phyloP scores from a whole-genome alignment of 805 yeast species.

The Komagataella phaffii region DNA sequence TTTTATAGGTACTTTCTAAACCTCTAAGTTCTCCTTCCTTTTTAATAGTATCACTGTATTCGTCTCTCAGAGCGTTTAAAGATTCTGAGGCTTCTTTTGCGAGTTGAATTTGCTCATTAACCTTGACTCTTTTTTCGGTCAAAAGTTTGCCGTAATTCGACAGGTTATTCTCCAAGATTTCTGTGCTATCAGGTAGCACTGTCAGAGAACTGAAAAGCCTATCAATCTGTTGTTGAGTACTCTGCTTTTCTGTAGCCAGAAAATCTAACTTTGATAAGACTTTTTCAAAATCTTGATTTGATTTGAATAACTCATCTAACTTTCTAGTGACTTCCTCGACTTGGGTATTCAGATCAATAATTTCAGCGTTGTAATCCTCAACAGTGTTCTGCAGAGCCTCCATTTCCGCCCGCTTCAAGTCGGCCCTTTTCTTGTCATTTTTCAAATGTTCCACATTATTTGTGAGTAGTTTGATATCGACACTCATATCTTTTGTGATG shows the following conservation, averaged over 20 bases:
- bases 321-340: slow-evolving; percentile 41
- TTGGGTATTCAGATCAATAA: slow-evolving; percentile 31
- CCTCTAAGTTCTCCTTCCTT: slow-evolving; percentile 42
- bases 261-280: slow-evolving; percentile 51
- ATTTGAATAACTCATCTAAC: slow-evolving; percentile 50
- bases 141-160: slow-evolving; percentile 24
- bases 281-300: slow-evolving; percentile 73
- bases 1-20: slow-evolving; percentile 11
- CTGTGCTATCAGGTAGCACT: slow-evolving; percentile 28
- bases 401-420: slow-evolving; percentile 35
- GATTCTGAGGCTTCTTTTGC: neutral
- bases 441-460: slow-evolving; percentile 69
- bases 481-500: slow-evolving; percentile 63
- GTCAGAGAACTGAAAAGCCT: slow-evolving; percentile 35
- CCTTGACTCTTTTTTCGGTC: slow-evolving; percentile 10
- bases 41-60: slow-evolving; percentile 24
- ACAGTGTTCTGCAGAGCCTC: slow-evolving; percentile 28
- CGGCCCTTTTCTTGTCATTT: slow-evolving; percentile 63
- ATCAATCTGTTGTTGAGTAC: slow-evolving; percentile 34
- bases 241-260: slow-evolving; percentile 29
- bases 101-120: neutral
- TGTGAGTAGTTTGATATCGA: slow-evolving; percentile 62
- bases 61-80: slow-evolving; percentile 13
- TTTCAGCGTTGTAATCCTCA: slow-evolving; percentile 30
- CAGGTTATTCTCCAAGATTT: slow-evolving; percentile 23